These are phyloP conservation scores for Fusarium marasasianum DNA, from an alignment of 2,329 filamentous ascomycete species.

Conservation along the genomic window DNA sequence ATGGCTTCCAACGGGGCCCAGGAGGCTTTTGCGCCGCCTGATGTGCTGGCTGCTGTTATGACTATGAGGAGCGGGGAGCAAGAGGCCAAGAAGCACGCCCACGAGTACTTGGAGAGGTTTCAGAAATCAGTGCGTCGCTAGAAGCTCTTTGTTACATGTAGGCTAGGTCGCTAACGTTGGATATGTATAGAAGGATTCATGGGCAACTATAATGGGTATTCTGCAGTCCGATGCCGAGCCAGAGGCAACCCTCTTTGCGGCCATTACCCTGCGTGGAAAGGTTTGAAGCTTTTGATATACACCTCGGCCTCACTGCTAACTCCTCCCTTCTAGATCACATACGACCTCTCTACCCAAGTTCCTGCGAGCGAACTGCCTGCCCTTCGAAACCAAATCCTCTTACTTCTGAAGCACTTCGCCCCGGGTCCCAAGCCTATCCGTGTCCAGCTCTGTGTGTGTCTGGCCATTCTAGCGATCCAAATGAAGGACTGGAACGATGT, in stretches of 20 bases:
- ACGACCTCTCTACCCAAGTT: slow-evolving; percentile 88
- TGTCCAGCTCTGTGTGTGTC: slow-evolving; percentile 92
- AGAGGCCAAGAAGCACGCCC: slow-evolving; percentile 86
- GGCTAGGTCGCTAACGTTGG: slow-evolving; percentile 14
- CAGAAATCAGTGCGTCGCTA: slow-evolving; percentile 86
- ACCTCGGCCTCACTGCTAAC: background rate
- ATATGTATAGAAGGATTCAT: slow-evolving; percentile 79
- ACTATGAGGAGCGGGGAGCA: slow-evolving; percentile 90
- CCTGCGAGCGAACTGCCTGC: slow-evolving; percentile 77
- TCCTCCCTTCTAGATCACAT: slow-evolving; percentile 79
- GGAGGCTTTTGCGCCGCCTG: slow-evolving; percentile 77
- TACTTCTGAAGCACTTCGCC: slow-evolving; percentile 82
- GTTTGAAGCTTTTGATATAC: slow-evolving; percentile 56
- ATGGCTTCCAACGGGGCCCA: slow-evolving; percentile 75
- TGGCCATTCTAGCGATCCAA: slow-evolving; percentile 94
- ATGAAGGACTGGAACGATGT: slow-evolving; percentile 97
- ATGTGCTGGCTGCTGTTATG: slow-evolving; percentile 85
- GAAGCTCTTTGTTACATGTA: background rate
- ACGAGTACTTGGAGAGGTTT: slow-evolving; percentile 91
- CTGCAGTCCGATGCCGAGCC: slow-evolving; percentile 82
- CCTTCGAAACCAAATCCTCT: slow-evolving; percentile 84
- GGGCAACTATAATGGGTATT: slow-evolving; percentile 87
- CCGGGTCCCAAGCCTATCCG: slow-evolving; percentile 84
- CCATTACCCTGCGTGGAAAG: slow-evolving; percentile 97
- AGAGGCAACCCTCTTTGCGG: slow-evolving; percentile 93